Percentiles rank a stretch among this genome's conserved stretches.
Conservation (phyloP, 192 early-diverging fungal genomes). For the Coemansia sp. region DNA sequence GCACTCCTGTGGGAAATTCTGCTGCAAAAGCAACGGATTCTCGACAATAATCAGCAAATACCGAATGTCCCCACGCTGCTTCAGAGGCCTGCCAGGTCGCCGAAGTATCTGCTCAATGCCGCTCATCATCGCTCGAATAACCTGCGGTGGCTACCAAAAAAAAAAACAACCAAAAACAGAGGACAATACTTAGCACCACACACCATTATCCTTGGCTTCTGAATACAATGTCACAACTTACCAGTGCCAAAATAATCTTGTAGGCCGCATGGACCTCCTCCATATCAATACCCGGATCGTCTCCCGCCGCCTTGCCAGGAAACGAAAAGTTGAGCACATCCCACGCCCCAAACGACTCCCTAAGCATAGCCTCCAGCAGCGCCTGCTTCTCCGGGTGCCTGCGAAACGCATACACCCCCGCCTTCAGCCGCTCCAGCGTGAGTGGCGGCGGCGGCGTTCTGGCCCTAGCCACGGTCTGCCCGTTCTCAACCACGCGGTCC, state of each 20-base stretch:
- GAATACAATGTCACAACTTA: not conserved
- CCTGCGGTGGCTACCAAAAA: constrained; percentile 48
- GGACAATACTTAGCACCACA: not conserved
- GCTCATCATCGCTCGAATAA: constrained; percentile 74
- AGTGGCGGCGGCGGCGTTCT: constrained; percentile 36
- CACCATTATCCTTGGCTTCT: not conserved
- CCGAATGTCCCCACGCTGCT: constrained; percentile 61
- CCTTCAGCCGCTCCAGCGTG: constrained; percentile 47
- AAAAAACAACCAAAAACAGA: not conserved
- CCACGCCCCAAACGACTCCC: constrained; percentile 60
- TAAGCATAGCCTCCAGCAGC: constrained; percentile 49
- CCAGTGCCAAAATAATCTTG: constrained; percentile 58
- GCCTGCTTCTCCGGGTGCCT: constrained; percentile 39
- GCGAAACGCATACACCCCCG: constrained; percentile 38
- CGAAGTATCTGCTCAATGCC: constrained; percentile 69
- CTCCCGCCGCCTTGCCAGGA: constrained; percentile 45
- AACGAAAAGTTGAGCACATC: constrained; percentile 64
- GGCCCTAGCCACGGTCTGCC: constrained; percentile 2
- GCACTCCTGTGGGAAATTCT: constrained; percentile 72
- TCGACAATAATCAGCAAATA: constrained; percentile 86
- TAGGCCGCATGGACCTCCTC: constrained; percentile 66
- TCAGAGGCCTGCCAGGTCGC: constrained; percentile 56
- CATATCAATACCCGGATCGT: constrained; percentile 61
- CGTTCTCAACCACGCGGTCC: constrained; percentile 17
- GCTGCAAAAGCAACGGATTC: constrained; percentile 79